Base-by-base conservation (phyloP, 805 yeast species). In the Saturnispora hagleri region DNA sequence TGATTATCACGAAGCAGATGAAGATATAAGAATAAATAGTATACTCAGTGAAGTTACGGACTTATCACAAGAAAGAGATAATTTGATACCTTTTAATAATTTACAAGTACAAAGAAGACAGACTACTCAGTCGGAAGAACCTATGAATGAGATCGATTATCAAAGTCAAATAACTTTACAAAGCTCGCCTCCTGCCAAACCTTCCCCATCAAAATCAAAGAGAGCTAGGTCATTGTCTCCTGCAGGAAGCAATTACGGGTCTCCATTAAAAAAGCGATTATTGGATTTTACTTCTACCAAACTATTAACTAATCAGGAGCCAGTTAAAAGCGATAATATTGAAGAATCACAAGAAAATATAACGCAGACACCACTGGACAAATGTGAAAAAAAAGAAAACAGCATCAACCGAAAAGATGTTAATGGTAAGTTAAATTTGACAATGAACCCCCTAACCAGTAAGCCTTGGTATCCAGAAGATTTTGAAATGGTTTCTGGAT, bases 401-500 rank as follows among this genome's bases (percentile, higher is more conserved):
- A 15, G 8, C 7, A 41, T 22, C 5, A 17, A 12, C 5, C 4
- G 24, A 41, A 10, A 6, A 10, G 31, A 13, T 15, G 22, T 31
- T 24, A 31, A 17, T 38, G 6, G 31, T 3, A 38, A 38, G 9
- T 3, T 64, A 5, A 63, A 69, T 48, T 48, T 67, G 3, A 55
- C 67, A 2, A 20, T 9, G 3, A 60, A 69, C 51, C 70, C 70
- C 3, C 28, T 34, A 10, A 52, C 61, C 2, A 51, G 58, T 4
- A 48, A 65, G 9, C 55, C 57, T 5, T 69, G 73, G 73, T 66
- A 62, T 54, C 64, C 69, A 2, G 72, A 68, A 51, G 72, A 69
- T 49, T 69, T 69, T 58, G 59, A 58, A 38, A 63, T 65, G 3
- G 69, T 69, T 50, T 65, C 69, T 9, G 49, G 43, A 5, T 51